Conservation (phyloP, 352 stramenopile genomes). For the Phytophthora meadii region DNA sequence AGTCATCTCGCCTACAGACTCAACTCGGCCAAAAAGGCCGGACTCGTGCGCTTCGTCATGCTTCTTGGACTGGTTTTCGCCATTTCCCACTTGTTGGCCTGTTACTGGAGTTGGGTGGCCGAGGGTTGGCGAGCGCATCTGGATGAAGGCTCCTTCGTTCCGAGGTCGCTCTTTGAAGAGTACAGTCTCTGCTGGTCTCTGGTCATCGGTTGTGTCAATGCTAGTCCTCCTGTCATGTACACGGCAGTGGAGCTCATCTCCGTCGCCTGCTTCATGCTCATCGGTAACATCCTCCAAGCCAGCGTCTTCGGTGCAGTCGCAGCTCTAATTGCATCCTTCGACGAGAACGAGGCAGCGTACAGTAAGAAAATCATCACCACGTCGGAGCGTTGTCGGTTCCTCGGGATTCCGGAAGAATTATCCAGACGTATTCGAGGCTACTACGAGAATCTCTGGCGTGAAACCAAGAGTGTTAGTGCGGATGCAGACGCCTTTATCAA, state of each 20-base stretch:
- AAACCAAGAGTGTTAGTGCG: conserved; percentile 63
- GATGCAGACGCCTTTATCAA: conserved; percentile 80
- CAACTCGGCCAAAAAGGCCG: conserved; percentile 67
- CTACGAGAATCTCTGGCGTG: conserved; percentile 73
- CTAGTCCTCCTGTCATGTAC: conserved; percentile 64
- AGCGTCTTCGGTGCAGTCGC: conserved; percentile 76
- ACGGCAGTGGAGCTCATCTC: conserved; percentile 52
- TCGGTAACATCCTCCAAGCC: conserved; percentile 69
- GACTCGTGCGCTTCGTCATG: conserved; percentile 56
- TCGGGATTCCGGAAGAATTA: conserved; percentile 62
- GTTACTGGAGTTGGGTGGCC: conserved; percentile 69
- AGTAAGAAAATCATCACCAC: conserved; percentile 74
- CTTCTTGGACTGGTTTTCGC: conserved; percentile 61
- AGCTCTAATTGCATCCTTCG: conserved; percentile 65
- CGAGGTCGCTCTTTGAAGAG: conserved; percentile 36
- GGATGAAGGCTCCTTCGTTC: conserved; percentile 34
- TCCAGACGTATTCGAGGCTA: conserved; percentile 59
- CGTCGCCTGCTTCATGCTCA: conserved; percentile 69
- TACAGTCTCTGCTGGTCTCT: conserved; percentile 67
- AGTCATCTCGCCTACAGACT: conserved; percentile 58
- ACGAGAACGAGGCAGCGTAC: conserved; percentile 68
- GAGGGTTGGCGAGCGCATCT: conserved; percentile 49
- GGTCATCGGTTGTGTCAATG: conserved; percentile 67
- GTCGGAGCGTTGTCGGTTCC: conserved; percentile 68
- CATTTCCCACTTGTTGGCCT: conserved; percentile 61